phyloP scores from a whole-genome alignment of 148 eudicot species.

The Nyssa sinensis region DNA sequence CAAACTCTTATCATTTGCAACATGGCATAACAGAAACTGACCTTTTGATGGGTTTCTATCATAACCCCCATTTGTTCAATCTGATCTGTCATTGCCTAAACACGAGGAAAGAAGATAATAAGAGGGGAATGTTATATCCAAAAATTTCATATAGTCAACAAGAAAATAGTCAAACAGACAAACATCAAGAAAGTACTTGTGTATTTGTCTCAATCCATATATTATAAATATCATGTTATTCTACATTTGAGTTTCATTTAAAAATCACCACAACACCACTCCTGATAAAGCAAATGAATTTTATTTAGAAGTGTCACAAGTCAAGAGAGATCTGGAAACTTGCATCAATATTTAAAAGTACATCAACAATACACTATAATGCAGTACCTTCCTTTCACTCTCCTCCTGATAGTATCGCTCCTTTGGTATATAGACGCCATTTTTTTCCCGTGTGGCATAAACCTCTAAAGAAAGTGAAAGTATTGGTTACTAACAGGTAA shows the following conservation, averaged over 20 bases:
- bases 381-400: constrained; percentile 66
- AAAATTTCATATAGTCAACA: background rate
- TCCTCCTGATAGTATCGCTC: constrained; percentile 89
- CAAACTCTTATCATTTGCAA: background rate
- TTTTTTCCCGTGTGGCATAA: constrained; percentile 81
- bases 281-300: background rate
- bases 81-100: constrained; percentile 79
- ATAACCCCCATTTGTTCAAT: constrained; percentile 75
- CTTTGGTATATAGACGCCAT: constrained; percentile 83
- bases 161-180: background rate
- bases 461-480: constrained; percentile 52
- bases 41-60: constrained; percentile 70
- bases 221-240: background rate
- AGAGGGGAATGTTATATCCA: background rate
- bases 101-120: background rate
- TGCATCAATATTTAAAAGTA: no score
- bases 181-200: background rate
- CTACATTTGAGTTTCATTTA: background rate
- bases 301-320: background rate
- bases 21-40: constrained; percentile 10
- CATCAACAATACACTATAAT: background rate
- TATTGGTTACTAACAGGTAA: background rate
- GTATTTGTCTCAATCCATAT: background rate
- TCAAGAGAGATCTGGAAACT: background rate
- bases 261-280: background rate